Percentiles rank a stretch among this genome's conserved stretches.
These are phyloP conservation scores for Clarireedia homoeocarpa DNA, from an alignment of 2,329 filamentous ascomycete species.

Conservation along the genomic window DNA sequence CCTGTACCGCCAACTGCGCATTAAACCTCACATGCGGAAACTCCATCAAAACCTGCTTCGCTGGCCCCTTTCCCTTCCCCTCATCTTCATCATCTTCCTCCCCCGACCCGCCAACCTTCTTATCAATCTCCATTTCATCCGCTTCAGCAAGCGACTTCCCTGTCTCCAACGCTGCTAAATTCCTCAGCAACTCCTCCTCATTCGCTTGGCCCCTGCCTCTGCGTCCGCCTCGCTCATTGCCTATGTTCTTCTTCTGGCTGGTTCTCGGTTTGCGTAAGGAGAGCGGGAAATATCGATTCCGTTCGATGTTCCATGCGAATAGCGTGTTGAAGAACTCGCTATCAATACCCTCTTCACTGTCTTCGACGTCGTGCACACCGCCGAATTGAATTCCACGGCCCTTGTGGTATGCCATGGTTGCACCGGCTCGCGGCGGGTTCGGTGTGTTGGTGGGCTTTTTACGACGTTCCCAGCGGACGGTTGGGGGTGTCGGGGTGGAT, in stretches of 20 bases:
- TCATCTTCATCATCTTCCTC: slow-evolving; percentile 41
- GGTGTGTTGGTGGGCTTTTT: slow-evolving; percentile 90
- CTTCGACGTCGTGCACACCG: slow-evolving; percentile 86
- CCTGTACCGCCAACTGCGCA: slow-evolving; percentile 80
- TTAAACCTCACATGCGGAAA: slow-evolving; percentile 90
- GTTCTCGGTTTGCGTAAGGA: slow-evolving; percentile 65
- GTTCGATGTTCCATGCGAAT: slow-evolving; percentile 89
- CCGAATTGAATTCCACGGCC: slow-evolving; percentile 89
- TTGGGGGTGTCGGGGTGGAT: slow-evolving; percentile 55
- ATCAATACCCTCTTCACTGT: slow-evolving; percentile 90
- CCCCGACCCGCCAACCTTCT: slow-evolving; percentile 40
- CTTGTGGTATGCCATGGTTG: slow-evolving; percentile 92
- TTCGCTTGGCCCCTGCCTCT: slow-evolving; percentile 78
- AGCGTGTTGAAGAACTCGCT: slow-evolving; percentile 94
- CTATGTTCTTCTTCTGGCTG: slow-evolving; percentile 52
- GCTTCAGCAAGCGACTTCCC: slow-evolving; percentile 54
- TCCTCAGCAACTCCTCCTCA: slow-evolving; percentile 81
- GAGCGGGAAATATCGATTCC: slow-evolving; percentile 89
- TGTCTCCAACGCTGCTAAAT: slow-evolving; percentile 77
- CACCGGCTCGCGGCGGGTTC: slow-evolving; percentile 73
- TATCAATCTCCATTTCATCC: slow-evolving; percentile 41
- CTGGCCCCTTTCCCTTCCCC: slow-evolving; percentile 38
- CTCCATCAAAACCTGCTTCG: slow-evolving; percentile 64
- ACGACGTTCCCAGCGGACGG: slow-evolving; percentile 81
- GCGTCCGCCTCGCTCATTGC: slow-evolving; percentile 50